phyloP scores from a whole-genome alignment of 129 eudicot species.

The Centaurea solstitialis region DNA sequence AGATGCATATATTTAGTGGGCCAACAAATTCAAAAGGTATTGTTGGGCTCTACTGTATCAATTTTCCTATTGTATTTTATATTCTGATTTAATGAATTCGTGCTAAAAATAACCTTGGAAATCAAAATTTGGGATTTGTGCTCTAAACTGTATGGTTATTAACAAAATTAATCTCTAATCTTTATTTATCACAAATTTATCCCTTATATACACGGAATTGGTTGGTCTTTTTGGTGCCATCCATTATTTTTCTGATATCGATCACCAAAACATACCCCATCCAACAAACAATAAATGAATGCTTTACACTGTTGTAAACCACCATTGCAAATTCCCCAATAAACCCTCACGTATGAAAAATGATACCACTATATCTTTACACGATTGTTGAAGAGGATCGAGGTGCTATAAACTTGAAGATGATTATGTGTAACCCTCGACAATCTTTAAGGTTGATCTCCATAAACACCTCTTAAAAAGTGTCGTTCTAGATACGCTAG shows the following conservation, averaged over 20 bases:
- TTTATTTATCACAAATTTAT: too few species aligned
- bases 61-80: not conserved
- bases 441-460: not conserved
- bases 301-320: not conserved
- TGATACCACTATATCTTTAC: not conserved
- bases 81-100: not conserved
- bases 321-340: not conserved
- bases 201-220: too few species aligned
- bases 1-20: not conserved
- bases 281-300: not conserved
- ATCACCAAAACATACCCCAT: not conserved
- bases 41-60: not conserved
- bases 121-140: too few species aligned
- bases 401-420: not conserved
- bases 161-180: too few species aligned
- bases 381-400: not conserved
- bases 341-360: not conserved
- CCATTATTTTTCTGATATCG: not conserved
- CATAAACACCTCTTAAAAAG: not conserved
- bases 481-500: not conserved
- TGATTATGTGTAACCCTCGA: not conserved
- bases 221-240: too few species aligned
- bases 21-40: not conserved
- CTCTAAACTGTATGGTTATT: too few species aligned
- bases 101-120: too few species aligned